phyloP scores from a whole-genome alignment of 208 protist species.

The Crithidia acanthocephali region DNA sequence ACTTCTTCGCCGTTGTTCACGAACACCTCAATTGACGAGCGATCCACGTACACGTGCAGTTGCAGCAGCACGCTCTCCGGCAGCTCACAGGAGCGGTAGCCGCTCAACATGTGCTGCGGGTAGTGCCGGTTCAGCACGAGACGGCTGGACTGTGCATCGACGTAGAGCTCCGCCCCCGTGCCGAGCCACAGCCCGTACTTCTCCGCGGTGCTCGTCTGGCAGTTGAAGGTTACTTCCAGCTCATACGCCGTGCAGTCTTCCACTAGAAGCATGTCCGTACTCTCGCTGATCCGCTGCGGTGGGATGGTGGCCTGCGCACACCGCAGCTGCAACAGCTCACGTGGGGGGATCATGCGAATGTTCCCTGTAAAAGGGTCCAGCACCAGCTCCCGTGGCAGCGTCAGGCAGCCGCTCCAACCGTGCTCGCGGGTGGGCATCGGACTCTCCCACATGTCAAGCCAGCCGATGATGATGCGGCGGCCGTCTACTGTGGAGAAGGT shows the following conservation, averaged over 20 bases:
- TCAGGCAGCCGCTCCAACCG: conserved; percentile 45
- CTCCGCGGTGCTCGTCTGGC: conserved; percentile 48
- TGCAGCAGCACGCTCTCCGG: conserved; percentile 34
- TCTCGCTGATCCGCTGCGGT: conserved; percentile 26
- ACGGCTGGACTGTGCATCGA: conserved; percentile 49
- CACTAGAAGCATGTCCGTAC: conserved; percentile 34
- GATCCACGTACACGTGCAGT: conserved; percentile 56
- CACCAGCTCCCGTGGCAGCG: conserved; percentile 45
- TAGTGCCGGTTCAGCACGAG: conserved; percentile 66
- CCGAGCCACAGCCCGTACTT: conserved; percentile 67
- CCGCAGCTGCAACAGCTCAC: conserved; percentile 46
- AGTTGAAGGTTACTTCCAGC: conserved; percentile 48
- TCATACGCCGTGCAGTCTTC: conserved; percentile 47
- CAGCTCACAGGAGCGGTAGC: conserved; percentile 50
- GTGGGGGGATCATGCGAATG: conserved; percentile 35
- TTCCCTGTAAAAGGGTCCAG: conserved; percentile 23
- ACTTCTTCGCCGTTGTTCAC: conserved; percentile 47
- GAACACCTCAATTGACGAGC: conserved; percentile 64
- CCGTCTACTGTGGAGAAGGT: conserved; percentile 40
- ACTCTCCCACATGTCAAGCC: conserved; percentile 55
- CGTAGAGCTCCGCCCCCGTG: conserved; percentile 46
- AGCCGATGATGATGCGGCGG: conserved; percentile 43
- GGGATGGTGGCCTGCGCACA: conserved; percentile 25
- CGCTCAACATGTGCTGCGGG: conserved; percentile 58
- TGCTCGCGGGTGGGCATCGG: conserved; percentile 40